Evolutionary conservation across 371 early-diverging fungal species (phyloP).

Genomic region (Nosema granulosis): DNA sequence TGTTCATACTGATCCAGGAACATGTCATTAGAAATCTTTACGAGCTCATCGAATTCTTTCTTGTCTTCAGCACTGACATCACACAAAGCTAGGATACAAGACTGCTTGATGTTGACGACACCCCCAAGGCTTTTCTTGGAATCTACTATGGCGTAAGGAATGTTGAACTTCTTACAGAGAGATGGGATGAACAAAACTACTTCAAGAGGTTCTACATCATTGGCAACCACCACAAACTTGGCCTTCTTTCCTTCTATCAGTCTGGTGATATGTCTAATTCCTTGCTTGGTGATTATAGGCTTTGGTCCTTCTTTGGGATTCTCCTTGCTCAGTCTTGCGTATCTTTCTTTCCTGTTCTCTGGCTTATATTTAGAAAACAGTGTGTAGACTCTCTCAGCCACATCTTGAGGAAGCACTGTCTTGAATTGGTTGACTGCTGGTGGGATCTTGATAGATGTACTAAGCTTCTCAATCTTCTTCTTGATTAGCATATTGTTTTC

Average conservation of each 20-base stretch:
- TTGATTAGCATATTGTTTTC: constrained; percentile 49
- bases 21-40: constrained; percentile 52
- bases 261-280: constrained; percentile 96
- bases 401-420: constrained; percentile 87
- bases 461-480: constrained; percentile 72
- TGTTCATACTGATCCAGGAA: constrained; percentile 62
- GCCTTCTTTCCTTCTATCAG: constrained; percentile 95
- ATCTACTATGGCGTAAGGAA: constrained; percentile 97
- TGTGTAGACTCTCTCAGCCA: constrained; percentile 76
- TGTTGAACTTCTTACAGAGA: constrained; percentile 98
- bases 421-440: constrained; percentile 98
- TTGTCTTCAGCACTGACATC: constrained; percentile 85
- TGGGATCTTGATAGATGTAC: constrained; percentile 95
- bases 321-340: constrained; percentile 79
- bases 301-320: constrained; percentile 79
- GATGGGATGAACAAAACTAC: constrained; percentile 95
- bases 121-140: constrained; percentile 91
- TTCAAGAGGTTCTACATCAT: constrained; percentile 98
- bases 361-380: constrained; percentile 98
- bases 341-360: constrained; percentile 90
- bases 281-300: constrained; percentile 90
- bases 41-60: constrained; percentile 37
- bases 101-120: constrained; percentile 95
- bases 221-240: constrained; percentile 91
- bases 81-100: constrained; percentile 86